Base-by-base conservation (phyloP, 441 rosid genomes). In the Pelargonium citronellum region DNA sequence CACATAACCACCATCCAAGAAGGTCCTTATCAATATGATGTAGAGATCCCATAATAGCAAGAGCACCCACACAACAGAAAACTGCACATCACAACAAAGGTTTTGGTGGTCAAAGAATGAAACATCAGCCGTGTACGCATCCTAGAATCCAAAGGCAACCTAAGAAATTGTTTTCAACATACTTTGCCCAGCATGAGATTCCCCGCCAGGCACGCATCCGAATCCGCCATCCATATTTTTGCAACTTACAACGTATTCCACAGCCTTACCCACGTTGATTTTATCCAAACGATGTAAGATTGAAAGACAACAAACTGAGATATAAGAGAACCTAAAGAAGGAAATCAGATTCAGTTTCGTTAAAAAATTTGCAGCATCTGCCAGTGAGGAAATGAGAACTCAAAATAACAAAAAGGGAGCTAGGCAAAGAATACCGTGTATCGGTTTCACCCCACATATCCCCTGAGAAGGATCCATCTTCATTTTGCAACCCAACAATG, bases 1-100 rank as follows among this genome's bases (percentile, higher is more conserved):
- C 92, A 75, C 97, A 90, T 80, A 95, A 78, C 99, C 99, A 91
- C 97, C 97, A 91, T 1, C 96, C 97, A 10, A 95, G 94, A n/a
- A 86, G 84, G 87, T 95, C 96, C 86, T 85, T 89, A 76, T 91
- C 91, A 66, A 94, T 81, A 71, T 80, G 91, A 84, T 90, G 92
- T 43, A 93, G 89, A 60, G 87, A 85, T 72, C 96, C 93, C 0
- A 83, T 83, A 49, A 93, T 75, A 61, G 98, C 97, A 79, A 93
- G 97, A 39, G 97, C 98, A 76, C 85, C 93, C 76, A 91, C 91
- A 57, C 96, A 91, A 68, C 97, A 90, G 81, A 94, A 91, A 75
- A 90, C 97, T 94, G 75, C 83, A 53, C 17, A 30, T 2, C 60
- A 53, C 60, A 5, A 6, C 60, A n/a, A 53, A 5, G 60, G 15